These are phyloP conservation scores for Halophytophthora polymorphica DNA, from an alignment of 352 stramenopile species.

Conservation along the genomic window DNA sequence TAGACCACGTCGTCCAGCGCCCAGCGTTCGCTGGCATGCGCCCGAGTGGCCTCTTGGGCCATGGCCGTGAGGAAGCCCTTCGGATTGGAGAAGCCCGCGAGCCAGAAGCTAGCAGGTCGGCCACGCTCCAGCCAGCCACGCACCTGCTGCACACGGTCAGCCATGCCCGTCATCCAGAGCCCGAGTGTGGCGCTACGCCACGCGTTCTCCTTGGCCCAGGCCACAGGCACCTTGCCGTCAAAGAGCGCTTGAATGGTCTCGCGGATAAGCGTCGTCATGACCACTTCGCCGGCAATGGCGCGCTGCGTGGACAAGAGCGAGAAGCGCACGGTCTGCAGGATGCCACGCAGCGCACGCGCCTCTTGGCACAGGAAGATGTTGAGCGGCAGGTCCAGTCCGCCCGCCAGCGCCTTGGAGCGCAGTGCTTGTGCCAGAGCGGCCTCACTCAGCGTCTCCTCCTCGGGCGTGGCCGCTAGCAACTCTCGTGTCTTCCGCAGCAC, in stretches of 20 bases:
- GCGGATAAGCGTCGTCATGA: constrained; percentile 47
- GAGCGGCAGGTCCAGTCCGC: constrained; percentile 64
- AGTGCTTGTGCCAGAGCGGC: constrained; percentile 29
- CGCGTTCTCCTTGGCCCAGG: constrained; percentile 70
- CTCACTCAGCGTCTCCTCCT: constrained; percentile 42
- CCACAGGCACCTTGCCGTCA: constrained; percentile 59
- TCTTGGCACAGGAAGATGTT: constrained; percentile 82
- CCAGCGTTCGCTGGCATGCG: constrained; percentile 73
- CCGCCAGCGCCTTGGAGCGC: constrained; percentile 41
- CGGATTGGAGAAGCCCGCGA: constrained; percentile 71
- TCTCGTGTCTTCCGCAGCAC: constrained; percentile 61
- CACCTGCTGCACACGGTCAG: constrained; percentile 56
- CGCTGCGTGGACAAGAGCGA: constrained; percentile 55
- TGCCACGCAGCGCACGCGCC: constrained; percentile 55
- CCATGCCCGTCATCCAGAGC: constrained; percentile 64
- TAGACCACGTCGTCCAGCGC: constrained; percentile 77
- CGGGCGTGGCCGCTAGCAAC: constrained; percentile 46
- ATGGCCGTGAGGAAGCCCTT: constrained; percentile 80
- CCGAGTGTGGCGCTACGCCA: constrained; percentile 67
- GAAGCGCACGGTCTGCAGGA: constrained; percentile 48
- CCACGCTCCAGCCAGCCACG: constrained; percentile 62
- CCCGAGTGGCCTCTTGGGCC: constrained; percentile 64
- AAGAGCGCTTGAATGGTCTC: constrained; percentile 66
- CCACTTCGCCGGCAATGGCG: constrained; percentile 59
- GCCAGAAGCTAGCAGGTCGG: constrained; percentile 68